Percentiles rank a stretch among this genome's conserved stretches.
Conservation (phyloP, 495 filamentous ascomycete genomes). For the Filosporella fistucella region DNA sequence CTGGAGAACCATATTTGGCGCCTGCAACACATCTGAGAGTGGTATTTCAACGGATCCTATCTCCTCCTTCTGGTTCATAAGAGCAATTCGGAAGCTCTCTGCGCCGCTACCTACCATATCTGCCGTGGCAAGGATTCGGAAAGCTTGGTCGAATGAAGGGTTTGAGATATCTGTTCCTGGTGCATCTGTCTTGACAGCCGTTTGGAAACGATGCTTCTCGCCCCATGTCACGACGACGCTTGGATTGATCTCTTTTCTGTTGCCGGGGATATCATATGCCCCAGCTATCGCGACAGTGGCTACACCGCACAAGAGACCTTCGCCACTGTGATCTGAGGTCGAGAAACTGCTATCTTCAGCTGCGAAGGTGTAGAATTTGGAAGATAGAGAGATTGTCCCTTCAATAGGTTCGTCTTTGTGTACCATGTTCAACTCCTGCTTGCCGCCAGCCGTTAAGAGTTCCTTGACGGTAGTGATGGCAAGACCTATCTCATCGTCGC, state of each 20-base stretch:
- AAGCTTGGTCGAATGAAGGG: conserved; percentile 34
- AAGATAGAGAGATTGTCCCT: conserved; percentile 26
- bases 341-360: conserved; percentile 27
- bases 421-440: conserved; percentile 28
- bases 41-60: conserved; percentile 29
- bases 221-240: conserved; percentile 37
- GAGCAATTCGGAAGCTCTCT: conserved; percentile 23
- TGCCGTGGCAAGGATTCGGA: conserved; percentile 28
- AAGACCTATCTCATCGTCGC: conserved; percentile 36
- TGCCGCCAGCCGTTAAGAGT: conserved; percentile 29
- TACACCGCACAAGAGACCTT: conserved; percentile 26
- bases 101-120: conserved; percentile 29
- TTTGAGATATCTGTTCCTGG: conserved; percentile 38
- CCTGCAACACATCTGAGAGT: conserved; percentile 30
- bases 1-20: conserved; percentile 27
- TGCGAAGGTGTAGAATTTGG: conserved; percentile 31
- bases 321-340: conserved; percentile 10
- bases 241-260: conserved; percentile 32
- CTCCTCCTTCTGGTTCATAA: conserved; percentile 30
- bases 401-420: conserved; percentile 29
- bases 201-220: conserved; percentile 26
- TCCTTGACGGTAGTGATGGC: conserved; percentile 31
- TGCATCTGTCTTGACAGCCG: conserved; percentile 30
- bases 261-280: conserved; percentile 28
- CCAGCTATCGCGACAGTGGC: conserved; percentile 33